Conservation (phyloP, 208 protist species). For the Leishmania tarentolae region DNA sequence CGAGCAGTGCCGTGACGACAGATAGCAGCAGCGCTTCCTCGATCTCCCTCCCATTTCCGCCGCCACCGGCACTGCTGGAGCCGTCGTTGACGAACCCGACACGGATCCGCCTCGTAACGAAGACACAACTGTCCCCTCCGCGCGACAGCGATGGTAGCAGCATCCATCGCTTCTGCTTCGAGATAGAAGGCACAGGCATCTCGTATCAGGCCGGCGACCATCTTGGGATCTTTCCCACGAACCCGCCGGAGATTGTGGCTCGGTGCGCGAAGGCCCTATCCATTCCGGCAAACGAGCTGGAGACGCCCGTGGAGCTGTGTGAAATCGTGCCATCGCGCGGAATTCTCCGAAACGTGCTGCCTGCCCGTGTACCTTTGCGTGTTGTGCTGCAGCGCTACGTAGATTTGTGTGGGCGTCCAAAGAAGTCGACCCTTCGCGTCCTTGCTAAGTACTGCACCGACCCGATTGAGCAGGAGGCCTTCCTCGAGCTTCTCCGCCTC, state of each 20-base stretch:
- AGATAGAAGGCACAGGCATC: conserved; percentile 43
- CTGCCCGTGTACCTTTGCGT: conserved; percentile 52
- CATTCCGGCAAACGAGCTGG: conserved; percentile 46
- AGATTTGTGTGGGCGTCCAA: conserved; percentile 71
- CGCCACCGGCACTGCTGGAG: conserved; percentile 51
- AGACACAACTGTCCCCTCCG: conserved; percentile 38
- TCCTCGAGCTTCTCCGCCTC: conserved; percentile 47
- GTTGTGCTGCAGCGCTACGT: conserved; percentile 79
- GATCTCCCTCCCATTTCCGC: conserved; percentile 37
- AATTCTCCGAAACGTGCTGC: conserved; percentile 62
- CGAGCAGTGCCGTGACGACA: neutral
- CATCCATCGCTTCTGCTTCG: conserved; percentile 51
- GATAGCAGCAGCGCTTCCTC: neutral
- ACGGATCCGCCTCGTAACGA: conserved; percentile 37
- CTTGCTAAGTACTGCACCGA: conserved; percentile 73
- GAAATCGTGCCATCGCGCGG: conserved; percentile 29
- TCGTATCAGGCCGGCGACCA: conserved; percentile 94
- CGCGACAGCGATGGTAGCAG: conserved; percentile 63
- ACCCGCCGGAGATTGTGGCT: conserved; percentile 73
- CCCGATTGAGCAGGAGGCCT: conserved; percentile 45
- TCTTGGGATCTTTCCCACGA: conserved; percentile 88
- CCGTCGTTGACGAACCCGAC: conserved; percentile 58
- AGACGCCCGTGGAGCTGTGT: conserved; percentile 54
- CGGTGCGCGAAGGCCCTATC: conserved; percentile 55
- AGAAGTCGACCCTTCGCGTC: conserved; percentile 64